These are phyloP conservation scores for Talaromyces sp. DNA, from an alignment of 2,329 filamentous ascomycete genomes.

Conservation along the genomic window DNA sequence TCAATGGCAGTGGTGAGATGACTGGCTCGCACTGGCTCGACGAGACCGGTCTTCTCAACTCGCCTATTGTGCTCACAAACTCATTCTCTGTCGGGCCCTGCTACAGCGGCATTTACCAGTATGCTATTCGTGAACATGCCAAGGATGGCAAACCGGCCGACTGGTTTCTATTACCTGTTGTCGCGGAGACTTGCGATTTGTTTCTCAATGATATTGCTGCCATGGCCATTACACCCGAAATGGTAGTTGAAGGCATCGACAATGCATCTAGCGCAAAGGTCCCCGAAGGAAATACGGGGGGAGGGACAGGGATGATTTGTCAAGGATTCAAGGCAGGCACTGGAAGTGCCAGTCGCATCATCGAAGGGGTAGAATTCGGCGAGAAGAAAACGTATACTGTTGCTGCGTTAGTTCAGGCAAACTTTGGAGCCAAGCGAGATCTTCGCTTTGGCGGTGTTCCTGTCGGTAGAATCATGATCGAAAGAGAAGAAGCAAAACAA, in stretches of 20 bases:
- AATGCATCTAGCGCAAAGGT: not conserved
- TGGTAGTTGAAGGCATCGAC: conserved; percentile 6
- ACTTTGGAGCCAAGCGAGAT: conserved; percentile 7
- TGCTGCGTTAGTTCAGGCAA: conserved; percentile 6
- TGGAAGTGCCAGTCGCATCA: conserved; percentile 6
- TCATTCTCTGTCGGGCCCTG: conserved; percentile 6
- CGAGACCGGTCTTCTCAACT: conserved; percentile 5
- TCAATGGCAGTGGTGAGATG: conserved; percentile 8
- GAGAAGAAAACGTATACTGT: conserved; percentile 3
- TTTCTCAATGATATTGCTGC: conserved; percentile 7
- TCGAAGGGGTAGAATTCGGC: conserved; percentile 4
- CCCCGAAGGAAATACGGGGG: conserved; percentile 4
- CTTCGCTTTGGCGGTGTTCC: conserved; percentile 6
- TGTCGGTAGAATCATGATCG: conserved; percentile 4
- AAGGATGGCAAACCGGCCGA: not conserved
- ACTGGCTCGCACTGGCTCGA: conserved; percentile 9
- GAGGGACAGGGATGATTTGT: conserved; percentile 9
- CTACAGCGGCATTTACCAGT: conserved; percentile 5
- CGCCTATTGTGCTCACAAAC: conserved; percentile 8
- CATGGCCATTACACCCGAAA: conserved; percentile 7
- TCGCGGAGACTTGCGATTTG: conserved; percentile 8
- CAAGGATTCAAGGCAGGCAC: conserved; percentile 8
- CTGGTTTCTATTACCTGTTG: conserved; percentile 7
- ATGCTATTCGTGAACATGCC: conserved; percentile 6
- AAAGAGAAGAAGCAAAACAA: conserved; percentile 2